phyloP scores from a whole-genome alignment of 176 grass and related monocot species.

The Phoenix roebelenii region DNA sequence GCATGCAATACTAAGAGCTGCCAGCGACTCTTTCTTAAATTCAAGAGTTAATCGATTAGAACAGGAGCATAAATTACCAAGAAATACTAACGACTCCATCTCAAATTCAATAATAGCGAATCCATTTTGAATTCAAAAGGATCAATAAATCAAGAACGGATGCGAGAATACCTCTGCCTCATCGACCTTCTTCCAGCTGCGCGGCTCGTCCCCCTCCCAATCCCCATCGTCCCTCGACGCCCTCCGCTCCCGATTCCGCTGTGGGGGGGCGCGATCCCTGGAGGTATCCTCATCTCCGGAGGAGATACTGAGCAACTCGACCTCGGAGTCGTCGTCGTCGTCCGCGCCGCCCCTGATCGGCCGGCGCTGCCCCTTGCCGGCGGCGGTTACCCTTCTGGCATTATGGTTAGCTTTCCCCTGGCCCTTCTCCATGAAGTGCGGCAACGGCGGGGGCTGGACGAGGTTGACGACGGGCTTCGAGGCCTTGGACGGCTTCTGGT shows the following conservation, averaged over 20 bases:
- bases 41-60: too few species aligned
- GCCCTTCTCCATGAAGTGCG: constrained; percentile 14
- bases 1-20: too few species aligned
- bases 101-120: too few species aligned
- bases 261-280: constrained; percentile 41
- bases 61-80: too few species aligned
- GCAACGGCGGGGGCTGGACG: constrained; percentile 43
- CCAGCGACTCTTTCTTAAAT: too few species aligned
- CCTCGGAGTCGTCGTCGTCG: constrained; percentile 89
- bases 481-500: constrained; percentile 53
- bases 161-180: constrained; percentile 65
- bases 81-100: too few species aligned
- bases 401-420: constrained; percentile 8
- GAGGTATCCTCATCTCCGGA: constrained; percentile 85
- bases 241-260: constrained; percentile 34
- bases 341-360: constrained; percentile 46
- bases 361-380: constrained; percentile 23
- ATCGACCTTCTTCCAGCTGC: constrained; percentile 96
- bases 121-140: too few species aligned
- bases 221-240: constrained; percentile 64
- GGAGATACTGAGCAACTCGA: constrained; percentile 90
- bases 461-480: constrained; percentile 90
- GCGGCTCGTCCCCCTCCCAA: constrained; percentile 75
- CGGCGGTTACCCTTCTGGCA: too few species aligned
- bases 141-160: too few species aligned